These are phyloP conservation scores for Dictyostelium capitatum DNA, from an alignment of 78 protist genomes.

Conservation along the genomic window DNA sequence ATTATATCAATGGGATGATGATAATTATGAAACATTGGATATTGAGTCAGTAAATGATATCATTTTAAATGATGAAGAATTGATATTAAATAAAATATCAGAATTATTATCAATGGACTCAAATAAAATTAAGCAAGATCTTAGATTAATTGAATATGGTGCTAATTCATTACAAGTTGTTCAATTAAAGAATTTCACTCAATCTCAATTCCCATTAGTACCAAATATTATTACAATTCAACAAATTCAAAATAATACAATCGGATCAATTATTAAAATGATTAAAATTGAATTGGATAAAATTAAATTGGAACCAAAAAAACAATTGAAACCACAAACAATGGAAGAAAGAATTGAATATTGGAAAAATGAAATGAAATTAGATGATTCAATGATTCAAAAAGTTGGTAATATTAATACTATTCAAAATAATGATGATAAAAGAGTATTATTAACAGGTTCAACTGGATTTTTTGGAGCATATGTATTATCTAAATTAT, in stretches of 20 bases:
- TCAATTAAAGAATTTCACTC: constrained; percentile 26
- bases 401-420: background rate
- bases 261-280: constrained; percentile 11
- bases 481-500: constrained; percentile 15
- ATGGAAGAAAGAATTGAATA: background rate
- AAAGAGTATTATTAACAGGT: constrained; percentile 44
- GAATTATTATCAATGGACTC: constrained; percentile 32
- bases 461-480: constrained; percentile 35
- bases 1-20: background rate
- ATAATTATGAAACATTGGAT: background rate
- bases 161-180: constrained; percentile 29
- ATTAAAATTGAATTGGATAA: background rate
- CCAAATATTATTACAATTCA: constrained; percentile 38
- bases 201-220: no score
- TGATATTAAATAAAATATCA: constrained; percentile 11
- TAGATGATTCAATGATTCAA: constrained; percentile 6
- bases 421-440: background rate
- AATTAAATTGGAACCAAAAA: background rate
- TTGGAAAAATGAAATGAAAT: constrained; percentile 37
- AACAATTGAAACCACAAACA: background rate
- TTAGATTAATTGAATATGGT: constrained; percentile 25
- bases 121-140: constrained; percentile 24
- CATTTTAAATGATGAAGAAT: background rate
- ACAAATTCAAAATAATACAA: constrained; percentile 40
- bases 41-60: background rate